Conservation (phyloP, 495 filamentous ascomycete genomes). For the Trichoderma virens region DNA sequence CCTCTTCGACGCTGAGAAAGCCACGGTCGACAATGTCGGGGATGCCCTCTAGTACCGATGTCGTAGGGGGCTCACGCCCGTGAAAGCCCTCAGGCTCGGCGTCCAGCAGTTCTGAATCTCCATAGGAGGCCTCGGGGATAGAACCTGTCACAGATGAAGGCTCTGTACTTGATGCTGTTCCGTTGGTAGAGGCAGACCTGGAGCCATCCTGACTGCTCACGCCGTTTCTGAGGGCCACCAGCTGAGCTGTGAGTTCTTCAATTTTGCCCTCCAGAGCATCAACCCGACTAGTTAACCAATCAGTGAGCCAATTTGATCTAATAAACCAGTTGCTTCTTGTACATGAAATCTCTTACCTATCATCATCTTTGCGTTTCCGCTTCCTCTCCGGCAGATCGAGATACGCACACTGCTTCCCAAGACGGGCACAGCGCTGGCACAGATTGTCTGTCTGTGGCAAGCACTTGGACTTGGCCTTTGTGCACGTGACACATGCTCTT, state of each 20-base stretch:
- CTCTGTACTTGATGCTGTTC: background rate
- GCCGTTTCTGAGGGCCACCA: background rate
- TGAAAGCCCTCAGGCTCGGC: background rate
- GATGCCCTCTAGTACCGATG: background rate
- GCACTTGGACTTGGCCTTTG: conserved; percentile 8
- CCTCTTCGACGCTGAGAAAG: background rate
- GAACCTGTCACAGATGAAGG: background rate
- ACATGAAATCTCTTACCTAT: background rate
- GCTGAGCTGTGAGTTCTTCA: background rate
- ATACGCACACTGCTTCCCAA: conserved; percentile 10
- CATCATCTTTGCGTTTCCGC: background rate
- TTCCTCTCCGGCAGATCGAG: conserved; percentile 6
- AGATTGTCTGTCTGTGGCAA: background rate
- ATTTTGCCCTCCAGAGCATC: background rate
- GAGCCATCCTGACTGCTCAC: background rate
- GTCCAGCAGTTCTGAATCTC: background rate
- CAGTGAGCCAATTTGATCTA: background rate
- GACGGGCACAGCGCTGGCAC: conserved; percentile 9
- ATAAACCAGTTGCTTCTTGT: background rate
- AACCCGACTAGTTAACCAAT: background rate
- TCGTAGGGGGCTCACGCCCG: background rate
- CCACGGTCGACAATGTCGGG: conserved; percentile 9
- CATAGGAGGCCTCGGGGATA: background rate
- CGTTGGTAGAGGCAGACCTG: background rate
- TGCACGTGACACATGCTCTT: conserved; percentile 9